Conservation (phyloP, 129 eudicot genomes). For the sunflower (Helianthus annuus) region HanXRQr2.0-SUNRISE NC_035438.2:108593105-108593604, state of each 20-base stretch:
- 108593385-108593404: constrained; percentile 53
- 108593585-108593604: too few relatives aligned
- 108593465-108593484: constrained; percentile 41
- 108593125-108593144: neutral
- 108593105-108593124: neutral
- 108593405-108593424: constrained; percentile 59
- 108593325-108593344: constrained; percentile 73
- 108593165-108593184: constrained; percentile 73
- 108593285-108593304: neutral
- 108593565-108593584: too few relatives aligned
- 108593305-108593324: neutral
- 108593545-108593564: too few relatives aligned
- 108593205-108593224: constrained; percentile 96
- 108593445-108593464: constrained; percentile 74
- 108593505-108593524: too few relatives aligned
- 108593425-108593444: constrained; percentile 73
- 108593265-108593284: neutral
- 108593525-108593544: too few relatives aligned
- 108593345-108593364: constrained; percentile 75
- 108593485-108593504: neutral
- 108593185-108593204: constrained; percentile 75
- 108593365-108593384: constrained; percentile 62
- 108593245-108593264: constrained; percentile 52
- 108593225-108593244: constrained; percentile 77
- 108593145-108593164: constrained; percentile 7